Conservation (phyloP, 202 grass and related monocot species). For the Elaeis oleifera region DNA sequence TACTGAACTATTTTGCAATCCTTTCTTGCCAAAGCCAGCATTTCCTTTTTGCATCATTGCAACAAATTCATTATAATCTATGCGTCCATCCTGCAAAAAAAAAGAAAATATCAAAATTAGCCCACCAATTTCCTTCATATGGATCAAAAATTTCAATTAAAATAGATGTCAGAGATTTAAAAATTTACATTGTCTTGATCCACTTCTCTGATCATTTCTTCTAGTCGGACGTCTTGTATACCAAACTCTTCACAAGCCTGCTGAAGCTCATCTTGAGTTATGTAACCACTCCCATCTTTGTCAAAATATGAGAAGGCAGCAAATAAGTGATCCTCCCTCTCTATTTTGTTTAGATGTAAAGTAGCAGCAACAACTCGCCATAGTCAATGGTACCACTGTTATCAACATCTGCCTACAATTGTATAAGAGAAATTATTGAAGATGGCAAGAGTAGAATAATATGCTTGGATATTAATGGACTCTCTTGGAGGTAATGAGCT, state of each 20-base stretch:
- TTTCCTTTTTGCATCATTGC: conserved; percentile 99
- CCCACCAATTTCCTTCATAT: no score
- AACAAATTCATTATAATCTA: conserved; percentile 96
- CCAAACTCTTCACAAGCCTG: conserved; percentile 97
- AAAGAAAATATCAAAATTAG: no score
- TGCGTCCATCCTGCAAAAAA: conserved; percentile 63
- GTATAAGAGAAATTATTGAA: conserved; percentile 8
- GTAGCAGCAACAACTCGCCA: conserved; percentile 91
- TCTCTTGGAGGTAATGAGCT: no score
- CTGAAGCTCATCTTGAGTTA: conserved; percentile 94
- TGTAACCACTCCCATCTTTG: conserved; percentile 93
- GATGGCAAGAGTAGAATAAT: background rate
- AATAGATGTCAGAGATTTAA: background rate
- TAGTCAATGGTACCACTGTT: conserved; percentile 99
- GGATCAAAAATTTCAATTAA: background rate
- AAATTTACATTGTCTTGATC: conserved; percentile 91
- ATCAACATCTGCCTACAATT: conserved; percentile 87
- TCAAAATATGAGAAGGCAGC: conserved; percentile 92
- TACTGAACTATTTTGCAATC: conserved; percentile 53
- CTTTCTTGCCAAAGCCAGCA: conserved; percentile 64
- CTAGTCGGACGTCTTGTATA: conserved; percentile 62
- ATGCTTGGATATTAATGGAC: background rate
- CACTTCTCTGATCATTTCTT: conserved; percentile 86
- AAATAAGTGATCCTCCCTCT: conserved; percentile 93
- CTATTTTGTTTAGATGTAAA: conserved; percentile 96